Evolutionary conservation across 495 filamentous ascomycete genomes (phyloP), one percentile per base, ranked within the genome.

Genomic region (Neurospora sp.): DNA sequence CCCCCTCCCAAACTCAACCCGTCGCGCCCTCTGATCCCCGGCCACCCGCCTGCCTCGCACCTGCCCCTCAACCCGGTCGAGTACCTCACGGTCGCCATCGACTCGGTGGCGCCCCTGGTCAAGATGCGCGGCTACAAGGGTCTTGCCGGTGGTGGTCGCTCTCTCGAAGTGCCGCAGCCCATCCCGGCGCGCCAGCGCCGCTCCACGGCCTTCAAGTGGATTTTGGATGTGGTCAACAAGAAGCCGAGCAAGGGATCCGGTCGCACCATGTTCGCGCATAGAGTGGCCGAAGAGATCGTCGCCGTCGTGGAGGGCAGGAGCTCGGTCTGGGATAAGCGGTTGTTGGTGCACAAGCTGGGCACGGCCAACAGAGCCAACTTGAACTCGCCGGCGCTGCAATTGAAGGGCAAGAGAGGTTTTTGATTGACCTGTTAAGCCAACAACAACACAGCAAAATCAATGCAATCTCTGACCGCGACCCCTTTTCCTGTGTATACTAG

Each of bases 31-130:
- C 87, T 98, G 20, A 81, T 97, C 70, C 89, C 91, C 0, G 89
- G 89, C 74, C 82, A 89, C 16, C 93, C 94, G 2, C 89, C 93
- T 0, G 85, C 91, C 31, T 80, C 86, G 9, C 90, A 94, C 69
- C 88, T 97, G 40, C 91, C 93, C 9, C 85, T 92, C 22, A 88
- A 96, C 83, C 91, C 94, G 10, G 84, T 94, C 40, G 84, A 88
- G 61, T 94, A 94, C 82, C 88, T 97, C 45, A 92, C 90, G 0
- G 83, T 95, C 44, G 93, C 95, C n/a, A 91, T 99, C 79, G 96
- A 99, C 86, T 97, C 93, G 12, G 91, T 98, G n/a, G 93, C 94
- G 14, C 96, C 96, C 27, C 85, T 99, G 31, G 82, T 98, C 77
- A 91, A 91, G 39, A 89, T 98, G 77, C 87, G 89, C 31, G 85